A percentile compares a stretch with the other conserved stretches of the same genome.
phyloP scores from a whole-genome alignment of 768 basidiomycete genomes.

The Lentinula aciculospora region DNA sequence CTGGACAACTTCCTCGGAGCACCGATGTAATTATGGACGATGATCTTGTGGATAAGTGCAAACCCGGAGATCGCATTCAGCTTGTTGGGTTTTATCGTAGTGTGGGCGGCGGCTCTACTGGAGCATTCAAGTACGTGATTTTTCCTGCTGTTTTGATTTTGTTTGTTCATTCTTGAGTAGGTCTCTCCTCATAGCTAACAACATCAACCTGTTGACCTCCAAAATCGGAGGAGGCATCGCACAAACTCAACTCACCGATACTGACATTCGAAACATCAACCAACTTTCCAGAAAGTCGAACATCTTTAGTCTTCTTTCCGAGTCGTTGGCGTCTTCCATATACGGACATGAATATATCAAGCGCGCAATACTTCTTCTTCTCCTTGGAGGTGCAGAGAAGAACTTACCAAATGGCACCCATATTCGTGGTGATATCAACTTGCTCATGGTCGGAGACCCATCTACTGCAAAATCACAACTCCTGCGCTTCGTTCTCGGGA shows the following conservation, averaged over 20 bases:
- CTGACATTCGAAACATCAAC: constrained; percentile 94
- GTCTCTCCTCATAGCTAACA: constrained; percentile 90
- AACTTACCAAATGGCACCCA: constrained; percentile 96
- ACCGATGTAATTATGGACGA: constrained; percentile 96
- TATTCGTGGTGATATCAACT: constrained; percentile 98
- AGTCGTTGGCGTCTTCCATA: constrained; percentile 96
- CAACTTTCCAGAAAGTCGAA: constrained; percentile 83
- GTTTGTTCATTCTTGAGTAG: constrained; percentile 33
- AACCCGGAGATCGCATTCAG: constrained; percentile 97
- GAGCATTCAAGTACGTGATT: constrained; percentile 83
- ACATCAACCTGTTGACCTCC: constrained; percentile 89
- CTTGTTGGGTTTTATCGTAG: constrained; percentile 93
- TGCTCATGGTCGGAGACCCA: constrained; percentile 99
- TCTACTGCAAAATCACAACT: constrained; percentile 98
- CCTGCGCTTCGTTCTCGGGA: constrained; percentile 91
- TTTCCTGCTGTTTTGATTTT: constrained; percentile 8
- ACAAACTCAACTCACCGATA: constrained; percentile 85
- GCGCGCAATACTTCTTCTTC: constrained; percentile 83
- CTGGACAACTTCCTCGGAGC: constrained; percentile 93
- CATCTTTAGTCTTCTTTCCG: constrained; percentile 84
- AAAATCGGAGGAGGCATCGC: constrained; percentile 95
- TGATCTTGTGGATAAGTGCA: constrained; percentile 94
- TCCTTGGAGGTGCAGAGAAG: constrained; percentile 97
- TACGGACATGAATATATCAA: constrained; percentile 97
- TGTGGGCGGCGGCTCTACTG: constrained; percentile 83